phyloP scores from a whole-genome alignment of 192 early-diverging fungal species.

The Powellomyces hirtus region DNA sequence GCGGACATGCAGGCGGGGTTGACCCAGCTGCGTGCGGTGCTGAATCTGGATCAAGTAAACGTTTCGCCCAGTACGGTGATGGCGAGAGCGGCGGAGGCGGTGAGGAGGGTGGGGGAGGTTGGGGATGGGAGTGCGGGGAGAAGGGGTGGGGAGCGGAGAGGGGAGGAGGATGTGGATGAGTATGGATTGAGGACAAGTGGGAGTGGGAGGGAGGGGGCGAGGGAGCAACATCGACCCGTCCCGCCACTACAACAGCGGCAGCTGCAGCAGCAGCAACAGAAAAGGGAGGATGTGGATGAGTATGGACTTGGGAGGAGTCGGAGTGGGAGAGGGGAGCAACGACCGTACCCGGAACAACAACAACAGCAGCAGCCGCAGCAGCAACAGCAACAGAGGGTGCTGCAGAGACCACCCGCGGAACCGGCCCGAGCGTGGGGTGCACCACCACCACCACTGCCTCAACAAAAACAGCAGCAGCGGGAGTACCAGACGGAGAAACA shows the following conservation, averaged over 20 bases:
- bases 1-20: slow-evolving; percentile 38
- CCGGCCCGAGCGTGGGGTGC: too few relatives aligned
- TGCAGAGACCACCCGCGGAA: too few relatives aligned
- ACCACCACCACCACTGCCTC: too few relatives aligned
- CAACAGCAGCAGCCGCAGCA: too few relatives aligned
- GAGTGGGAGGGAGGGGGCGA: neutral
- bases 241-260: neutral
- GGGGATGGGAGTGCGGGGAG: slow-evolving; percentile 1
- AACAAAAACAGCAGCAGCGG: neutral
- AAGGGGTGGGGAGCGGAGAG: too few relatives aligned
- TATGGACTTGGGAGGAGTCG: neutral
- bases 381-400: too few relatives aligned
- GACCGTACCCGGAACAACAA: too few relatives aligned
- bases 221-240: too few relatives aligned
- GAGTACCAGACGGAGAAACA: neutral
- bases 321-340: neutral
- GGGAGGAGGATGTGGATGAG: neutral
- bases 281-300: neutral
- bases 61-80: slow-evolving; percentile 8
- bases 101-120: neutral
- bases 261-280: neutral
- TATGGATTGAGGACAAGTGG: neutral
- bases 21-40: neutral
- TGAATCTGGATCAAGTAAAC: slow-evolving; percentile 7
- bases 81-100: slow-evolving; percentile 15